Percentiles rank a stretch among this genome's conserved stretches.
Evolutionary conservation across 148 eudicot species (phyloP).

Genomic region (Nepenthes gracilis): DNA sequence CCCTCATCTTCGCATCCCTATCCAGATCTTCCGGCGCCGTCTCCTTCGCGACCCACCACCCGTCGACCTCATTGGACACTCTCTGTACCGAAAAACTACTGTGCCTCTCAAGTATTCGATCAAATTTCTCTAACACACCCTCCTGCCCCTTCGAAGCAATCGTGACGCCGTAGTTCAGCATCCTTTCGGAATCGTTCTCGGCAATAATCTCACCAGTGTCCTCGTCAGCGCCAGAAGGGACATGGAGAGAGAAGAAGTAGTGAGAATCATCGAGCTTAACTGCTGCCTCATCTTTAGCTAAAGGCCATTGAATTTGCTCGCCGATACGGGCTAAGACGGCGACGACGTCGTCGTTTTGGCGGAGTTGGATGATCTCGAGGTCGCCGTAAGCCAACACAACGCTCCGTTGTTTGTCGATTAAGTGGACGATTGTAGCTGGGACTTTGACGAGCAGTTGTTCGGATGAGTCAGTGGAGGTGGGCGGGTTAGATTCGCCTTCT

Average conservation of each 20-base stretch:
- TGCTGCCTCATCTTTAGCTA: conserved; percentile 60
- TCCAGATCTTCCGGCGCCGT: conserved; percentile 39
- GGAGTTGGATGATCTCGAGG: conserved; percentile 38
- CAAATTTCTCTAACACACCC: conserved; percentile 25
- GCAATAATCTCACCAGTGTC: not conserved
- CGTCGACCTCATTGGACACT: conserved; percentile 17
- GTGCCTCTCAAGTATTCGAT: conserved; percentile 37
- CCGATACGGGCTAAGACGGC: conserved; percentile 64
- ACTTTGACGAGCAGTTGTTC: conserved; percentile 47
- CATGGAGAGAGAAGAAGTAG: conserved; percentile 57
- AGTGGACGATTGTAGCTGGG: conserved; percentile 45
- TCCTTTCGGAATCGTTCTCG: not conserved
- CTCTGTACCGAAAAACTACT: conserved; percentile 45
- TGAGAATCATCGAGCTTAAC: conserved; percentile 72
- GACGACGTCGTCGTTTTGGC: conserved; percentile 41
- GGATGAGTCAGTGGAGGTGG: conserved; percentile 18
- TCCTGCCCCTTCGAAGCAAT: conserved; percentile 58
- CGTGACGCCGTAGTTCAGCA: conserved; percentile 67
- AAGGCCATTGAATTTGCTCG: conserved; percentile 72
- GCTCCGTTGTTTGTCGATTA: conserved; percentile 59
- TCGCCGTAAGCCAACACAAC: conserved; percentile 63
- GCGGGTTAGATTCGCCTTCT: not conserved
- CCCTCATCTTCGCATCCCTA: conserved; percentile 19
- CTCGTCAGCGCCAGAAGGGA: conserved; percentile 19
- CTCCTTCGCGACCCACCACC: conserved; percentile 42